Percentiles rank a stretch among this genome's conserved stretches.
Evolutionary conservation across 2,329 filamentous ascomycete genomes (phyloP).

Genomic region (Arachnopeziza araneosa): DNA sequence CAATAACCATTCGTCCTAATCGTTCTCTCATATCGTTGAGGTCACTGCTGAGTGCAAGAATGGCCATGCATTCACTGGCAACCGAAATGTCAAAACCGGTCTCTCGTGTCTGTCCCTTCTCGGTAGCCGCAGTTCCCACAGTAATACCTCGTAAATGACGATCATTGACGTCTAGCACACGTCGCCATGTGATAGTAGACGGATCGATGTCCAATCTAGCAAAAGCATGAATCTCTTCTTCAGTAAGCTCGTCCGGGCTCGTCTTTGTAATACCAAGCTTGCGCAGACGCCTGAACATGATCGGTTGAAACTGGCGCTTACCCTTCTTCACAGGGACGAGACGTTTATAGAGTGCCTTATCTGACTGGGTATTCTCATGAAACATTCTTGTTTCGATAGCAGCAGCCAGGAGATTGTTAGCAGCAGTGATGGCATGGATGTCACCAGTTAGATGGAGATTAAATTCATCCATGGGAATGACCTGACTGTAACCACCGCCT

Average conservation of each 20-base stretch:
- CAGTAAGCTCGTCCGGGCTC: slow-evolving; percentile 81
- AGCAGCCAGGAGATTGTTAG: slow-evolving; percentile 93
- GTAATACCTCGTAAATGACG: slow-evolving; percentile 86
- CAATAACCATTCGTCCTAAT: slow-evolving; percentile 92
- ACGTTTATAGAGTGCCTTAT: slow-evolving; percentile 78
- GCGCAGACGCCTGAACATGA: slow-evolving; percentile 90
- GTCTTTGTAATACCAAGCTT: slow-evolving; percentile 97
- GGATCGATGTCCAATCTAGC: slow-evolving; percentile 96
- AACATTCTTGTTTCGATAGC: slow-evolving; percentile 98
- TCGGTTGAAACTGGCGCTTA: slow-evolving; percentile 75
- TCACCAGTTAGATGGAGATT: slow-evolving; percentile 97
- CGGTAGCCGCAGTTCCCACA: slow-evolving; percentile 80
- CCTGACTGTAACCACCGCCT: slow-evolving; percentile 95
- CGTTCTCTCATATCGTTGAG: slow-evolving; percentile 87
- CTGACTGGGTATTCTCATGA: slow-evolving; percentile 93
- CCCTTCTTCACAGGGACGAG: slow-evolving; percentile 88
- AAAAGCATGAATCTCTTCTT: slow-evolving; percentile 82
- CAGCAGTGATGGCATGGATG: slow-evolving; percentile 94
- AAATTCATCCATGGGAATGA: slow-evolving; percentile 99
- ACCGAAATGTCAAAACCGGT: slow-evolving; percentile 98
- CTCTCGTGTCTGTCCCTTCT: slow-evolving; percentile 81
- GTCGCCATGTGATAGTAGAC: slow-evolving; percentile 93
- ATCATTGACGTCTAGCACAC: slow-evolving; percentile 96
- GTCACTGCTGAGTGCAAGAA: slow-evolving; percentile 86
- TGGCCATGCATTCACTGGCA: slow-evolving; percentile 97